Evolutionary conservation across 2,329 filamentous ascomycete species (phyloP).

Genomic region (Aspergillus calidoustus): DNA sequence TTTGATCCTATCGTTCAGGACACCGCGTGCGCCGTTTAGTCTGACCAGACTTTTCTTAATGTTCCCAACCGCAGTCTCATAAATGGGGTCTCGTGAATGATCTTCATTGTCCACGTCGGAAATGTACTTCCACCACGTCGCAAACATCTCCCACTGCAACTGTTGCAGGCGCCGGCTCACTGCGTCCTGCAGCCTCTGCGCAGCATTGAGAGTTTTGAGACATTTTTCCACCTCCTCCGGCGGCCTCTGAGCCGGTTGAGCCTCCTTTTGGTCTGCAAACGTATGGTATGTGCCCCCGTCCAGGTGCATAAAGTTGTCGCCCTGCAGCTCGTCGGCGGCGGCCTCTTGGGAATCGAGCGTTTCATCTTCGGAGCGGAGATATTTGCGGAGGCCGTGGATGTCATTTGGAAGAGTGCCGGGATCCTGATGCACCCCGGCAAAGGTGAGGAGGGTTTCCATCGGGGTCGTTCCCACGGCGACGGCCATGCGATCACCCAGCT

Average conservation of each 20-base stretch:
- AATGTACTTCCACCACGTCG: slow-evolving; percentile 49
- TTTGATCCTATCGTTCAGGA: background rate
- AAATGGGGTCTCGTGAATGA: slow-evolving; percentile 10
- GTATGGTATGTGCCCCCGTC: slow-evolving; percentile 9
- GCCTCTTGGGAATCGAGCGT: slow-evolving; percentile 20
- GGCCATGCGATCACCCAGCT: background rate
- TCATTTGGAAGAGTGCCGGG: background rate
- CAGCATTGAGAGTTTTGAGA: slow-evolving; percentile 1
- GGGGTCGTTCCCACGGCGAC: slow-evolving; percentile 40
- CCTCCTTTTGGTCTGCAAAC: background rate
- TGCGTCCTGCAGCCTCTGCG: background rate
- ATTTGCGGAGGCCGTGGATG: slow-evolving; percentile 11
- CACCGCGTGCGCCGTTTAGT: background rate
- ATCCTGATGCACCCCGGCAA: slow-evolving; percentile 31
- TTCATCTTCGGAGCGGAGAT: slow-evolving; percentile 23
- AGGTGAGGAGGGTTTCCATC: slow-evolving; percentile 46
- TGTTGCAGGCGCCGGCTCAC: slow-evolving; percentile 24
- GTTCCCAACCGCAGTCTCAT: background rate
- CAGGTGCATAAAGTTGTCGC: slow-evolving; percentile 16
- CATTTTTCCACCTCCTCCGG: background rate
- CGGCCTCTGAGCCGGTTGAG: background rate
- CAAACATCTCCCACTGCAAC: slow-evolving; percentile 48
- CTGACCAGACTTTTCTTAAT: background rate
- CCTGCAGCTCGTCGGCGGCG: slow-evolving; percentile 24
- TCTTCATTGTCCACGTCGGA: slow-evolving; percentile 18